Evolutionary conservation across 2,329 filamentous ascomycete species (phyloP).

Genomic region (Teratosphaeria zuluensis): DNA sequence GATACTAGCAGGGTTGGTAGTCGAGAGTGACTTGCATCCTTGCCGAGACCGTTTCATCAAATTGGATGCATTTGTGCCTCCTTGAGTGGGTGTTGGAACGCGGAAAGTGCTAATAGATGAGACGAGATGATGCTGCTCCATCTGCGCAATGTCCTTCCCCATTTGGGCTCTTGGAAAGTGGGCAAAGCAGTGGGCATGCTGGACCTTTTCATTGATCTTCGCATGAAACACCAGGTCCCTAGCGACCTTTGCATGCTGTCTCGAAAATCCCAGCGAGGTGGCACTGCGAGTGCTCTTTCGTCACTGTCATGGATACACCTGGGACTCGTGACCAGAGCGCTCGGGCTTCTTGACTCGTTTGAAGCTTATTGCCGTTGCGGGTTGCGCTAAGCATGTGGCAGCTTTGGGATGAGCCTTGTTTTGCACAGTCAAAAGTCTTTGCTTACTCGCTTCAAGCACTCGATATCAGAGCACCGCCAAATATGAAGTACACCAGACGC

Average conservation of each 20-base stretch:
- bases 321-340: neutral
- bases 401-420: neutral
- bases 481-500: neutral
- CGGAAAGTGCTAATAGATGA: neutral
- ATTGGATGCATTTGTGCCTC: neutral
- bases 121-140: neutral
- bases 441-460: neutral
- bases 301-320: neutral
- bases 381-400: neutral
- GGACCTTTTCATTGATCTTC: neutral
- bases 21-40: neutral
- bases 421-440: neutral
- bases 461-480: neutral
- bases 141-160: neutral
- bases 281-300: neutral
- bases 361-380: neutral
- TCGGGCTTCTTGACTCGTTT: neutral
- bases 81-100: neutral
- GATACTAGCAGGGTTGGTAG: neutral
- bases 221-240: neutral
- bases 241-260: neutral
- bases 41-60: neutral
- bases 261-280: neutral
- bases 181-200: neutral
- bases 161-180: neutral